A percentile compares a stretch with the other conserved stretches of the same genome.
Evolutionary conservation across 208 protist genomes (phyloP).

Genomic region (Crithidia bombi): DNA sequence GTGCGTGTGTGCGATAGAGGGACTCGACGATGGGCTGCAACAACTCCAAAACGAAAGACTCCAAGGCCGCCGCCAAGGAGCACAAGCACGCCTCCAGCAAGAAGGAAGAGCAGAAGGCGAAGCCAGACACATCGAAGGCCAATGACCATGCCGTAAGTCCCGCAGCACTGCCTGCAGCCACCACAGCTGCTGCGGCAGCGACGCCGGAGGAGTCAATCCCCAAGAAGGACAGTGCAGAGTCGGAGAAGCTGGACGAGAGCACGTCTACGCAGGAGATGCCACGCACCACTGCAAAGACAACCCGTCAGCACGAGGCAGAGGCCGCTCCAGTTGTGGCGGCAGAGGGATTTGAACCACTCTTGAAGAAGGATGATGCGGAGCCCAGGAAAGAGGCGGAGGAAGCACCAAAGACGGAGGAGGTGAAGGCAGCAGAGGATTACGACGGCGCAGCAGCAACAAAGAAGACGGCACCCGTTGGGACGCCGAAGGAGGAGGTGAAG

Average conservation of each 20-base stretch:
- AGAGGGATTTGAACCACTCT: background rate
- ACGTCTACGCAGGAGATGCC: background rate
- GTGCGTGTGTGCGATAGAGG: background rate
- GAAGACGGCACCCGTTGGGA: background rate
- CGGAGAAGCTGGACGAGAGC: too few relatives aligned
- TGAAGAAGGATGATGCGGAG: background rate
- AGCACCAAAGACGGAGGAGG: too few relatives aligned
- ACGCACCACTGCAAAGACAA: background rate
- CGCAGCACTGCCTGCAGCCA: too few relatives aligned
- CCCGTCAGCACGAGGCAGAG: background rate
- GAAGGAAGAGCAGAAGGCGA: background rate
- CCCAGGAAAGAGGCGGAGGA: too few relatives aligned
- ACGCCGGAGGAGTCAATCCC: too few relatives aligned
- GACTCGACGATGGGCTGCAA: conserved; percentile 24
- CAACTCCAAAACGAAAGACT: conserved; percentile 19
- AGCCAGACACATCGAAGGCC: too few relatives aligned
- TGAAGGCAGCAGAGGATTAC: background rate
- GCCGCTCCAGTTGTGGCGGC: too few relatives aligned
- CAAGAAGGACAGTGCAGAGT: too few relatives aligned
- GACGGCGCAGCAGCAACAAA: background rate
- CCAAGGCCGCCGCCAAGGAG: conserved; percentile 4
- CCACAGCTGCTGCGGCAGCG: too few relatives aligned
- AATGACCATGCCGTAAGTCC: too few relatives aligned
- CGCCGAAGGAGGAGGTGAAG: background rate
- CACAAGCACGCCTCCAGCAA: background rate